Percentiles rank a stretch among this genome's conserved stretches.
These are phyloP conservation scores for Coemansia sp. DNA, from an alignment of 192 early-diverging fungal species.

Conservation along the genomic window DNA sequence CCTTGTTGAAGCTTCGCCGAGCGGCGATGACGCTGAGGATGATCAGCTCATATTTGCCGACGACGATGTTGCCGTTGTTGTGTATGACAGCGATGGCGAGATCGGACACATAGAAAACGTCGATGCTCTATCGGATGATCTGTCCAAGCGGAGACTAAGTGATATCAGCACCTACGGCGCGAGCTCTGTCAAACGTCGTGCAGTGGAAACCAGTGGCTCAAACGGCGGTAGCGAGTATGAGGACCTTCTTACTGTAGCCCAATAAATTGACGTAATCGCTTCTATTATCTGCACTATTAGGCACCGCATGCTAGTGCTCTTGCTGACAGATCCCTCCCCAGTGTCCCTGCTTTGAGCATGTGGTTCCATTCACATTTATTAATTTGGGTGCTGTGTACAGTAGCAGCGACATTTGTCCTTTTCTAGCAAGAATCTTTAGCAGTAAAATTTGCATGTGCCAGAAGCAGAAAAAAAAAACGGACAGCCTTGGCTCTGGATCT, in stretches of 20 bases:
- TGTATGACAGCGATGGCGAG: conserved; percentile 18
- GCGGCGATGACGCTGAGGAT: background rate
- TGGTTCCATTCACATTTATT: background rate
- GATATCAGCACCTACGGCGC: background rate
- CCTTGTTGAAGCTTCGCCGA: background rate
- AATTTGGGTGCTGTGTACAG: background rate
- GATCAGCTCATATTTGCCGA: background rate
- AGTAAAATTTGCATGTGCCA: background rate
- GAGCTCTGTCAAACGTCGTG: conserved; percentile 19
- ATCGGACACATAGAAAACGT: conserved; percentile 1
- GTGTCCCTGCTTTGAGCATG: background rate
- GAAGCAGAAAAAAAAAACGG: too few species aligned
- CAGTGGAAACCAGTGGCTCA: conserved; percentile 10
- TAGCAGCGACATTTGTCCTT: background rate
- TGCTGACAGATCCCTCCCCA: background rate
- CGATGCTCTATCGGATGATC: conserved; percentile 21
- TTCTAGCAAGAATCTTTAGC: background rate
- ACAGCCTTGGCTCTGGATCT: too few species aligned
- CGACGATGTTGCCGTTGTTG: background rate
- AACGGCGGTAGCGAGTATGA: background rate
- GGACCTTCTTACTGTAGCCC: too few species aligned
- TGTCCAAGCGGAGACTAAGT: conserved; percentile 26
- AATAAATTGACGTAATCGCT: too few species aligned
- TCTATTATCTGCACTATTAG: too few species aligned
- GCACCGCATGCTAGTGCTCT: background rate